Percentiles rank a stretch among this genome's conserved stretches.
phyloP scores from a whole-genome alignment of 208 protist species.

The Naegleria fowleri region DNA sequence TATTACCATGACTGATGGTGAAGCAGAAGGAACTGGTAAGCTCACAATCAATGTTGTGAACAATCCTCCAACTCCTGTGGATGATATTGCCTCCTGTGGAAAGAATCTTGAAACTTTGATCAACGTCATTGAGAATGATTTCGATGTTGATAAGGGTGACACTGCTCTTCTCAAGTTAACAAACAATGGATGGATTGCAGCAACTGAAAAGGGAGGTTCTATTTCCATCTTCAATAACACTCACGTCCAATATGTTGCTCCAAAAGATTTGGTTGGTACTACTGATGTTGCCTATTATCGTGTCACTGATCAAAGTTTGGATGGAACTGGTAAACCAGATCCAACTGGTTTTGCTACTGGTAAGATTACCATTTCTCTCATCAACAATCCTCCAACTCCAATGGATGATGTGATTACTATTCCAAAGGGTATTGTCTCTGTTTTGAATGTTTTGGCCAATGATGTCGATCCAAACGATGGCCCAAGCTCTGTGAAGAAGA shows the following conservation, averaged over 20 bases:
- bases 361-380: background rate
- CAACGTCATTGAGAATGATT: background rate
- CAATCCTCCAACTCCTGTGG: background rate
- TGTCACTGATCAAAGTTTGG: background rate
- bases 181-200: background rate
- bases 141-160: background rate
- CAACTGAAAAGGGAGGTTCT: background rate
- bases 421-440: background rate
- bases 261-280: background rate
- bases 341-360: background rate
- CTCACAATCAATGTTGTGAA: background rate
- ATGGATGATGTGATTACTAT: background rate
- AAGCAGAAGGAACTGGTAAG: background rate
- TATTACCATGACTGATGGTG: background rate
- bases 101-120: background rate
- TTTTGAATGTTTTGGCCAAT: background rate
- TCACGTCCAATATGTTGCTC: background rate
- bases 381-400: slow-evolving; percentile 5
- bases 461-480: background rate
- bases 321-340: background rate
- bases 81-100: background rate
- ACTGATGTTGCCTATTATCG: background rate
- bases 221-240: background rate
- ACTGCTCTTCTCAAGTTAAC: background rate
- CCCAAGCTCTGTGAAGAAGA: background rate